Conservation (phyloP, 441 rosid species). For the Gossypium gossypioides region DNA sequence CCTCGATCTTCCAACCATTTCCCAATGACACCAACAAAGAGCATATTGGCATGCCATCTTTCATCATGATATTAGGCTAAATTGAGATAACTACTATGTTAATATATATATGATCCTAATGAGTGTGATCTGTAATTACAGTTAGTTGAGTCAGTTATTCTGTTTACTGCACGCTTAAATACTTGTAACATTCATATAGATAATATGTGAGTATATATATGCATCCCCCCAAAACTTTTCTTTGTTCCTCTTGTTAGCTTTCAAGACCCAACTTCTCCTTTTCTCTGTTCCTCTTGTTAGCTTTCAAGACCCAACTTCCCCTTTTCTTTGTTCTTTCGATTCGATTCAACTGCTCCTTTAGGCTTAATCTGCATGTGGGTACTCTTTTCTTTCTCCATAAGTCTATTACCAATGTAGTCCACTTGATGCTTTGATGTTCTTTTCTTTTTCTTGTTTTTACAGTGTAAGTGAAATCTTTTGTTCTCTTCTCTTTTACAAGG, state of each 20-base stretch:
- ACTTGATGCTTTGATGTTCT: not conserved
- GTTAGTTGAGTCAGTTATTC: no score
- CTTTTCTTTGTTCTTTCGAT: not conserved
- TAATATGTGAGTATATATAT: no score
- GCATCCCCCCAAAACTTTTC: not conserved
- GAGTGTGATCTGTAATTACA: not conserved
- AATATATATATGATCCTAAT: not conserved
- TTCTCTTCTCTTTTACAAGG: no score
- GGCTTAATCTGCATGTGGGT: not conserved
- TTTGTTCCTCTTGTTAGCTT: not conserved
- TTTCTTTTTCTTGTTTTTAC: not conserved
- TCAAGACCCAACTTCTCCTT: not conserved
- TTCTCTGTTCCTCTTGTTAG: not conserved
- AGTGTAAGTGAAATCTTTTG: not conserved
- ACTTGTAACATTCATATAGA: no score
- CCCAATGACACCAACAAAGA: not conserved
- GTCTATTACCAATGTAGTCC: not conserved
- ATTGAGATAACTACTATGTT: not conserved
- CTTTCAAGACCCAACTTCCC: not conserved
- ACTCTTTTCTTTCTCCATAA: not conserved
- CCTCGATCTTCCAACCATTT: slow-evolving; percentile 44
- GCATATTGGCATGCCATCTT: not conserved
- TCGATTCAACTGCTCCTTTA: not conserved
- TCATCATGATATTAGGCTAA: not conserved
- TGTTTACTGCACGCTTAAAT: no score